These are phyloP conservation scores for Diutina ranongensis DNA, from an alignment of 1,139 yeast genomes.

Conservation along the genomic window DNA sequence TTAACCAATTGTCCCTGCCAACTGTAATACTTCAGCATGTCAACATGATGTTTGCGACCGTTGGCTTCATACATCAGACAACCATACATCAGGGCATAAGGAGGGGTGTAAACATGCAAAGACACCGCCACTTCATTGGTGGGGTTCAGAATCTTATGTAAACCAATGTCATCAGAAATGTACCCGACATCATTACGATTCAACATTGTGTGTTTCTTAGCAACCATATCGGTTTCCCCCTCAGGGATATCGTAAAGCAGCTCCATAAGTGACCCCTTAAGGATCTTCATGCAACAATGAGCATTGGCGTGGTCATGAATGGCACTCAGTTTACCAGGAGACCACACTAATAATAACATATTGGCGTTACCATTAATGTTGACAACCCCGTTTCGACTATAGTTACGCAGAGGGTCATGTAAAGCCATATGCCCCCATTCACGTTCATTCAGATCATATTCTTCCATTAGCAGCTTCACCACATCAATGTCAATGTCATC, in stretches of 20 bases:
- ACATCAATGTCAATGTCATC: conserved; percentile 46
- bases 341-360: conserved; percentile 59
- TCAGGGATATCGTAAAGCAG: conserved; percentile 45
- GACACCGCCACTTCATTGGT: conserved; percentile 44
- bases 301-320: conserved; percentile 75
- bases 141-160: conserved; percentile 54
- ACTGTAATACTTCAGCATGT: conserved; percentile 50
- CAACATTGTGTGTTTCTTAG: conserved; percentile 24
- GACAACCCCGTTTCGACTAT: conserved; percentile 55
- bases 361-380: conserved; percentile 62
- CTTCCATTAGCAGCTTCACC: conserved; percentile 35
- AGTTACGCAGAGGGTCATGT: conserved; percentile 37
- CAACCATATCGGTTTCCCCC: conserved; percentile 18
- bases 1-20: conserved; percentile 43
- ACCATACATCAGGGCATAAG: conserved; percentile 61
- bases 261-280: conserved; percentile 51
- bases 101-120: conserved; percentile 68
- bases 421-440: conserved; percentile 58
- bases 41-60: conserved; percentile 45
- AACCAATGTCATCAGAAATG: conserved; percentile 55
- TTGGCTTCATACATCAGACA: conserved; percentile 48
- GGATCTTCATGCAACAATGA: conserved; percentile 56
- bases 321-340: conserved; percentile 53
- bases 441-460: conserved; percentile 32
- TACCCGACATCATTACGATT: conserved; percentile 45